These are phyloP conservation scores for Macaranga tanarius DNA, from an alignment of 441 rosid genomes.

Conservation along the genomic window DNA sequence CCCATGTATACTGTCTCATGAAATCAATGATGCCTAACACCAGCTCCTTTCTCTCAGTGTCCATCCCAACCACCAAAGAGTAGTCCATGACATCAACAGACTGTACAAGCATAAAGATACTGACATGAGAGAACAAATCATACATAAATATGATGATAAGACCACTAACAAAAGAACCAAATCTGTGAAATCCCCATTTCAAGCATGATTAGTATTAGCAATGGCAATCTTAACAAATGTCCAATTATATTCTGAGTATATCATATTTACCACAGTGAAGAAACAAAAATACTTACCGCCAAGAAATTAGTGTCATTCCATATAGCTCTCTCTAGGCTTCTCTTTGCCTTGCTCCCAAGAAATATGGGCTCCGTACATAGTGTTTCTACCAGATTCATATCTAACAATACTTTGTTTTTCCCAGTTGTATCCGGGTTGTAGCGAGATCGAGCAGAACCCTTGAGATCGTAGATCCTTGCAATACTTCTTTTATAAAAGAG, in stretches of 20 bases:
- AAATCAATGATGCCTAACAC: slow-evolving; percentile 93
- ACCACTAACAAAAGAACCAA: no score
- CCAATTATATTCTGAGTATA: no score
- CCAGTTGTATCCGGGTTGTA: slow-evolving; percentile 82
- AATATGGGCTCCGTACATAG: slow-evolving; percentile 85
- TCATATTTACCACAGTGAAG: no score
- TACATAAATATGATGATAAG: background rate
- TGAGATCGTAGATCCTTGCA: slow-evolving; percentile 73
- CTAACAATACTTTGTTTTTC: slow-evolving; percentile 67
- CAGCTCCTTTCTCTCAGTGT: slow-evolving; percentile 73
- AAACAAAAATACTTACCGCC: slow-evolving; percentile 54
- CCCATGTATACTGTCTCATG: slow-evolving; percentile 99
- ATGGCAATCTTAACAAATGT: no score
- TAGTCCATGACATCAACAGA: slow-evolving; percentile 91
- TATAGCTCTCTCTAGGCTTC: slow-evolving; percentile 87
- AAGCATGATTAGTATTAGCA: no score
- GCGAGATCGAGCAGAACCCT: slow-evolving; percentile 80
- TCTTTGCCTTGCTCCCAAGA: slow-evolving; percentile 87
- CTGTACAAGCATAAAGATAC: slow-evolving; percentile 35
- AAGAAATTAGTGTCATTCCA: slow-evolving; percentile 89
- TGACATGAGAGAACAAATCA: background rate
- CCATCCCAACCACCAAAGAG: slow-evolving; percentile 91
- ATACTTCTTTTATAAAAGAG: slow-evolving; percentile 77
- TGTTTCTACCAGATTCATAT: slow-evolving; percentile 76
- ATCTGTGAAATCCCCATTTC: no score